Evolutionary conservation across 768 basidiomycete genomes (phyloP), one percentile per base, ranked within the genome.

Genomic region (Udeniomyces megalosporus): DNA sequence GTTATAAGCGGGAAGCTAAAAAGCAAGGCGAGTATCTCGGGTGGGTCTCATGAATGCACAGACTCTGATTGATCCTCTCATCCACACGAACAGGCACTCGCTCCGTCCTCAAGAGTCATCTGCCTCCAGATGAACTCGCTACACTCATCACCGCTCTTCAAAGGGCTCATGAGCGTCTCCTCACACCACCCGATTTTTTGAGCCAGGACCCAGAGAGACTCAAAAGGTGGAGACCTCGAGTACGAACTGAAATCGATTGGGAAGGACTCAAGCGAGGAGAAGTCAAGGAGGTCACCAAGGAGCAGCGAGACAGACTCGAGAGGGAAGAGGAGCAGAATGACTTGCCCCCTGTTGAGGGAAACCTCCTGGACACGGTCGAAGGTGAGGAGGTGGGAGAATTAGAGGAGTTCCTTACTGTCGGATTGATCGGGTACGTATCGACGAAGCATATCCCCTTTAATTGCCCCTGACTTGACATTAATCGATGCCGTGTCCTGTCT

Each of bases 171-270:
- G 69, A 76, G 10, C 79, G 83, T 58, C 76, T 93, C 60, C 72
- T 86, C 3, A 73, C 78, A 54, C 87, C 87, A 3, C 87, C 89
- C 0, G 77, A 78, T 24, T 74, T 78, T 66, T 75, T 87, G 17
- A 34, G 75, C 68, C 66, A 71, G 45, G 62, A 81, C 61, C 77
- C 78, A 11, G 77, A 76, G 26, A 76, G 78, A 67, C 66, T 84
- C 15, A 75, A 75, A 32, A 74, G 73, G 1, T 92, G 89, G 91
- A 76, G 74, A 62, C 81, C 85, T 17, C 72, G 75, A 2, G 82
- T 90, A 1, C 82, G 82, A 68, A 71, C 69, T 46, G 75, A 78
- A 3, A 78, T 96, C 31, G 80, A 92, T 69, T 95, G 91, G 91
- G 78, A 82, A 14, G 76, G 73, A 2, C 78, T 86, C 10, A 15